These are phyloP conservation scores for Ophiostoma fasciatum DNA, from an alignment of 2,329 filamentous ascomycete genomes.

Conservation along the genomic window DNA sequence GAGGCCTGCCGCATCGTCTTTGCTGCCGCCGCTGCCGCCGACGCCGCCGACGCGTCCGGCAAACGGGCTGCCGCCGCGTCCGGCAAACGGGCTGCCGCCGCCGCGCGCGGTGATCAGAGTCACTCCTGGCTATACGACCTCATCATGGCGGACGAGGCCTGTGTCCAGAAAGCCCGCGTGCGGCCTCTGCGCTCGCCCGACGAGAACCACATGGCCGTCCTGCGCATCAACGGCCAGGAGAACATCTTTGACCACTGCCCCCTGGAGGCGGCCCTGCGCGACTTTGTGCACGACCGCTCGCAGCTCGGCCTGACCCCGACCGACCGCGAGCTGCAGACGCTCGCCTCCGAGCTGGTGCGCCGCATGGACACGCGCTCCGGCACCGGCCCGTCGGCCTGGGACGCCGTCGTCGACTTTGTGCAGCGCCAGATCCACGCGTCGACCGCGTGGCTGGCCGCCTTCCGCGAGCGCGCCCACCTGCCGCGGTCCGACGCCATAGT, in stretches of 20 bases:
- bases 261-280: conserved; percentile 37
- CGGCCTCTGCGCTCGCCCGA: conserved; percentile 29
- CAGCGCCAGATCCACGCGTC: conserved; percentile 35
- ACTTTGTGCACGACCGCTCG: conserved; percentile 35
- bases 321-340: conserved; percentile 44
- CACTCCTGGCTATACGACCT: conserved; percentile 45
- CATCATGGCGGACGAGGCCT: conserved; percentile 32
- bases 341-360: no score
- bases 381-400: no score
- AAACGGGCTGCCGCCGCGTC: no score
- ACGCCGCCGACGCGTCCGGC: no score
- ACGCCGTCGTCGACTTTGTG: conserved; percentile 40
- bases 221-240: conserved; percentile 43
- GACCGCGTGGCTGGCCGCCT: conserved; percentile 38
- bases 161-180: conserved; percentile 30
- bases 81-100: no score
- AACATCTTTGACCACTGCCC: conserved; percentile 42
- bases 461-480: conserved; percentile 40
- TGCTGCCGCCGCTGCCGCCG: conserved; percentile 27
- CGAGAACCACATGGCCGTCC: conserved; percentile 31
- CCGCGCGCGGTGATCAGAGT: no score
- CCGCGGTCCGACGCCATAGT: conserved; percentile 41
- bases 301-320: conserved; percentile 43
- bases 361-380: no score
- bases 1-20: conserved; percentile 46